These are phyloP conservation scores for Barnettozyma populi DNA, from an alignment of 805 yeast genomes.

Conservation along the genomic window DNA sequence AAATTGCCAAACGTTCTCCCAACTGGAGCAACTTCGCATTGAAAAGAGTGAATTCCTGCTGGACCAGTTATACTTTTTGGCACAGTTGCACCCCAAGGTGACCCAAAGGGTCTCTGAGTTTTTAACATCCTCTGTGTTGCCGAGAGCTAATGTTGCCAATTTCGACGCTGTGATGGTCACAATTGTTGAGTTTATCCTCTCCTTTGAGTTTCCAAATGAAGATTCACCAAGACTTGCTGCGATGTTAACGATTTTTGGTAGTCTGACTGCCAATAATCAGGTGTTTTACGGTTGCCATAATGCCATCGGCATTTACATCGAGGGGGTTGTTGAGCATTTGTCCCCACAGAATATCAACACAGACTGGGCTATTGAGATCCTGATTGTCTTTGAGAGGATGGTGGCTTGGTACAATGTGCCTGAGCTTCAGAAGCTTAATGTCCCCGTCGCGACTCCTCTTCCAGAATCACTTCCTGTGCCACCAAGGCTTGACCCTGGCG, in stretches of 20 bases:
- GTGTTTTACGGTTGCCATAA: constrained; percentile 32
- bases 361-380: constrained; percentile 55
- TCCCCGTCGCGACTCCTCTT: constrained; percentile 18
- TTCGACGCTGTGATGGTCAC: constrained; percentile 34
- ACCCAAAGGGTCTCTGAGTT: constrained; percentile 35
- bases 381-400: constrained; percentile 50
- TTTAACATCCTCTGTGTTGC: constrained; percentile 30
- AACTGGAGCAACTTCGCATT: constrained; percentile 36
- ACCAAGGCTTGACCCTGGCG: constrained; percentile 20
- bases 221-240: constrained; percentile 31
- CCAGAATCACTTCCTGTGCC: constrained; percentile 17
- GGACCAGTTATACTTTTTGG: constrained; percentile 37
- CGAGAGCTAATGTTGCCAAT: constrained; percentile 28
- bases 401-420: constrained; percentile 51
- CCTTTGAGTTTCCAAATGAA: constrained; percentile 29
- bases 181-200: constrained; percentile 30
- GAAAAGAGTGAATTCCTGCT: constrained; percentile 29
- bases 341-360: constrained; percentile 34
- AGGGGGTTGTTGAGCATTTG: constrained; percentile 33
- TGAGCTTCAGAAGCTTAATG: constrained; percentile 29
- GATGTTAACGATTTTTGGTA: constrained; percentile 38
- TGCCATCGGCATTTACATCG: constrained; percentile 31
- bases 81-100: constrained; percentile 38
- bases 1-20: constrained; percentile 33
- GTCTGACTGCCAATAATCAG: constrained; percentile 34